Evolutionary conservation across 208 protist genomes (phyloP), one percentile per base, ranked within the genome.

Genomic region (Balamuthia mandrillaris): DNA sequence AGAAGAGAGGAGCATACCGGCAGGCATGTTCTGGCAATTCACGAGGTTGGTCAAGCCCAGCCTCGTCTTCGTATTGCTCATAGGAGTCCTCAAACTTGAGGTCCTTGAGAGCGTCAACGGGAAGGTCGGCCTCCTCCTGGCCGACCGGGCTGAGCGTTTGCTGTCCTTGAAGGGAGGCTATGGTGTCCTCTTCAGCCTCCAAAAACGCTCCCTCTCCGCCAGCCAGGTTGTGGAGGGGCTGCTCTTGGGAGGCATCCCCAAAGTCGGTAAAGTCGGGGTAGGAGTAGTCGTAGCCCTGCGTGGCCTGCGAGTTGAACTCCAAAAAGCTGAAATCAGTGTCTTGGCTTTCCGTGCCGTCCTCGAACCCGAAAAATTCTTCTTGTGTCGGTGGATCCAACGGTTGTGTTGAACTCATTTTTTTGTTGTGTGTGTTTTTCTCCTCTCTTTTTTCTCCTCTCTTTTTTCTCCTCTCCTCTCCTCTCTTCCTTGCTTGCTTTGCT

Each of bases 251-350:
- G 14, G 39, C 63, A 45, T 65, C 58, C 31, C 39, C 39, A 33
- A 41, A 33, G 24, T 56, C 35, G 7, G 72, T 72, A 27, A 72
- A 72, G 12, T 72, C 63, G 18, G 63, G 63, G 35, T 72, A 72
- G 49, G 42, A 33, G 63, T 72, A 72, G 18, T 72, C 63, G 6
- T 33, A 72, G n/a, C 72, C 52, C n/a, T 56, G n/a, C 21, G 21
- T 18, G 18, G 21, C 49, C 24, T 81, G 45, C 2, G 52, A 61
- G 10, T 31, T 41, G 29, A 81, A 61, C 29, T 63, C 52, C 6
- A 56, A 31, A 21, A 81, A 81, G 44, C n/a, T 33, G 72, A 81
- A 81, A 65, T 61, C 72, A 56, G n/a, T 56, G 21, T 56, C 49
- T 56, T 56, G 49, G 18, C 18, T 27, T 56, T 56, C n/a, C 49